Percentiles rank a stretch among this genome's conserved stretches.
Evolutionary conservation across 768 basidiomycete species (phyloP).

Genomic region (Tylopilus subfusipes): DNA sequence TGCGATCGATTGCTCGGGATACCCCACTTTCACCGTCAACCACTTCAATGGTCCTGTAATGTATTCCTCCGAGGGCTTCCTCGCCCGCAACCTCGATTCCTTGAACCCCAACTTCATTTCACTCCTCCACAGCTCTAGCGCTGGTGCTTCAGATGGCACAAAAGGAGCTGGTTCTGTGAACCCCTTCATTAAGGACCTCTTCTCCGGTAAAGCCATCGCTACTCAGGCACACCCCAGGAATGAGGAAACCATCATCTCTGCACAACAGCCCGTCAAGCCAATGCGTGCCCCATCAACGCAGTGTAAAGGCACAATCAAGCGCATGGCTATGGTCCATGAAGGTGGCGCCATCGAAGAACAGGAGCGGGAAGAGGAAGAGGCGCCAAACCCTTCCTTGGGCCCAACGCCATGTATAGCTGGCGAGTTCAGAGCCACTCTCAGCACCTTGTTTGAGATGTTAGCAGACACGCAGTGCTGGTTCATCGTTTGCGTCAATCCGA

Average conservation of each 20-base stretch:
- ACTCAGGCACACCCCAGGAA: slow-evolving; percentile 89
- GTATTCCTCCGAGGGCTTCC: slow-evolving; percentile 87
- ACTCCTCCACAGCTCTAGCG: slow-evolving; percentile 64
- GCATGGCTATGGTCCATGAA: slow-evolving; percentile 39
- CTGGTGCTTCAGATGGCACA: slow-evolving; percentile 38
- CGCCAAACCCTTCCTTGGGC: slow-evolving; percentile 29
- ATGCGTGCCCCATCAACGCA: slow-evolving; percentile 91
- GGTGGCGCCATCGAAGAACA: slow-evolving; percentile 35
- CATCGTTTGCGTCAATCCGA: slow-evolving; percentile 90
- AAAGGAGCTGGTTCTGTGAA: slow-evolving; percentile 82
- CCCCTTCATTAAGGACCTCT: slow-evolving; percentile 87
- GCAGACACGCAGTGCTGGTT: slow-evolving; percentile 90
- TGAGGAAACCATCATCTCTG: slow-evolving; percentile 93
- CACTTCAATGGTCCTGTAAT: slow-evolving; percentile 91
- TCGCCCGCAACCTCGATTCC: slow-evolving; percentile 84
- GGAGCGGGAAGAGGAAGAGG: slow-evolving; percentile 47
- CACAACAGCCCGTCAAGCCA: slow-evolving; percentile 90
- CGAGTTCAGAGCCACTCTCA: slow-evolving; percentile 81
- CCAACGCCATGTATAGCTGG: slow-evolving; percentile 70
- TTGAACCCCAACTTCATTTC: slow-evolving; percentile 93
- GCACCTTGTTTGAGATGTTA: slow-evolving; percentile 82
- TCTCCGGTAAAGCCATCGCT: slow-evolving; percentile 84
- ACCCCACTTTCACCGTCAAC: slow-evolving; percentile 83
- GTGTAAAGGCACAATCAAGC: slow-evolving; percentile 69
- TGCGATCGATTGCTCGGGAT: slow-evolving; percentile 68